Percentiles rank a stretch among this genome's conserved stretches.
Evolutionary conservation across 176 grass and related monocot genomes (phyloP).

Genomic region (Luzula sylvatica): DNA sequence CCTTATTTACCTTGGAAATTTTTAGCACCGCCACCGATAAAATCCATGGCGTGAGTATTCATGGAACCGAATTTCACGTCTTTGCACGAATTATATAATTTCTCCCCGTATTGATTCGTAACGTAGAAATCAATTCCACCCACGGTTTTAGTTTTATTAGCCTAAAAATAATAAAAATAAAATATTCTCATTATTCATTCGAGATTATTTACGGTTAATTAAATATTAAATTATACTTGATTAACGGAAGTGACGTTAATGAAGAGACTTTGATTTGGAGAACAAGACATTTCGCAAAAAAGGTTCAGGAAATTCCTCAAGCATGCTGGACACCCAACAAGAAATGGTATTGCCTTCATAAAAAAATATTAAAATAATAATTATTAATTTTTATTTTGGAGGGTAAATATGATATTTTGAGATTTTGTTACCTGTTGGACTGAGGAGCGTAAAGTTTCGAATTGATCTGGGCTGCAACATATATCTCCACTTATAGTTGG

Average conservation of each 20-base stretch:
- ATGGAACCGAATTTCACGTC: slow-evolving; percentile 94
- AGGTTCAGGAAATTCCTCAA: slow-evolving; percentile 96
- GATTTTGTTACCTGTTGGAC: slow-evolving; percentile 62
- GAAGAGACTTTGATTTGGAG: slow-evolving; percentile 94
- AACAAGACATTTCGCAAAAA: slow-evolving; percentile 90
- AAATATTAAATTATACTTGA: slow-evolving; percentile 29
- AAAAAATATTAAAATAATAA: slow-evolving; percentile 9
- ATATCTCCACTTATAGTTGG: slow-evolving; percentile 80
- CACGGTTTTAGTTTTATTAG: slow-evolving; percentile 56
- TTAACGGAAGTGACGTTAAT: slow-evolving; percentile 88
- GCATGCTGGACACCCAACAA: slow-evolving; percentile 98
- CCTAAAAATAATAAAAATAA: slow-evolving; percentile 41
- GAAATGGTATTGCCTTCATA: slow-evolving; percentile 91
- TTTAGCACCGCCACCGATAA: slow-evolving; percentile 77
- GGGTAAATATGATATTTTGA: too few species aligned
- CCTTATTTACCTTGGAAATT: slow-evolving; percentile 56
- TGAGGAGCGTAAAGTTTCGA: slow-evolving; percentile 66
- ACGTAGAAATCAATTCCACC: slow-evolving; percentile 75
- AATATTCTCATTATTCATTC: too few species aligned
- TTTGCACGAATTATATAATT: slow-evolving; percentile 88
- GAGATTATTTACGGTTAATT: too few species aligned
- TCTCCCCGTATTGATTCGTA: slow-evolving; percentile 58
- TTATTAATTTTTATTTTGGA: slow-evolving; percentile 10
- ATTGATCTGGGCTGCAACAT: slow-evolving; percentile 81
- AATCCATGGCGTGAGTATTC: slow-evolving; percentile 96